Conservation (phyloP, 2,329 filamentous ascomycete genomes). For the Cercospora sp. region DNA sequence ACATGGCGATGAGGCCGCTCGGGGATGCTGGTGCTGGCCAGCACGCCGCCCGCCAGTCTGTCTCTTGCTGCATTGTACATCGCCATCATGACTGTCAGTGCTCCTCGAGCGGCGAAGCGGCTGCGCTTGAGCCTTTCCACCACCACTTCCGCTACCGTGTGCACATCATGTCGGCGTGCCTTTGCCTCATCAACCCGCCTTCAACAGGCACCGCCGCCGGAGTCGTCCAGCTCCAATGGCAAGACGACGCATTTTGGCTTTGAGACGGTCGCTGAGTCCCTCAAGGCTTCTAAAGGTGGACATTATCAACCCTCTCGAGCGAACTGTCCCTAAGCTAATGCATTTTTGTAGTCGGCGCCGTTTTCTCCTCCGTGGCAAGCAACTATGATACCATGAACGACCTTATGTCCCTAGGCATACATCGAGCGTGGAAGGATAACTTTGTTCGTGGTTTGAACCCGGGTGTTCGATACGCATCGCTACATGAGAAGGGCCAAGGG, state of each 20-base stretch:
- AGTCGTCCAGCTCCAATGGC: conserved; percentile 42
- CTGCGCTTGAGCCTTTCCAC: conserved; percentile 29
- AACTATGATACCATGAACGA: conserved; percentile 99
- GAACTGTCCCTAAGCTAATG: conserved; percentile 13
- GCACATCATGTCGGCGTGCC: conserved; percentile 29
- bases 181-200: conserved; percentile 24
- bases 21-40: not conserved
- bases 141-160: conserved; percentile 19
- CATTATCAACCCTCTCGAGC: not conserved
- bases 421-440: conserved; percentile 95
- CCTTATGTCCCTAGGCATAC: conserved; percentile 95
- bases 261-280: conserved; percentile 74
- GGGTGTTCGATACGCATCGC: conserved; percentile 57
- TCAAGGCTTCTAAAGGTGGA: conserved; percentile 69
- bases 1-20: not conserved
- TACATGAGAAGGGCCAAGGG: conserved; percentile 41
- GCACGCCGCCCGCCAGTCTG: not conserved
- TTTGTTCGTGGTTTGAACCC: conserved; percentile 92
- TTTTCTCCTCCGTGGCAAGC: conserved; percentile 92
- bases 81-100: conserved; percentile 28
- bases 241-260: conserved; percentile 88
- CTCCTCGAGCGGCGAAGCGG: conserved; percentile 37
- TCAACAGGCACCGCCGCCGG: conserved; percentile 35
- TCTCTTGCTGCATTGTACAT: not conserved
- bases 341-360: conserved; percentile 65